Evolutionary conservation across 495 filamentous ascomycete genomes (phyloP).

Genomic region (Hyaloscypha hepaticicola): DNA sequence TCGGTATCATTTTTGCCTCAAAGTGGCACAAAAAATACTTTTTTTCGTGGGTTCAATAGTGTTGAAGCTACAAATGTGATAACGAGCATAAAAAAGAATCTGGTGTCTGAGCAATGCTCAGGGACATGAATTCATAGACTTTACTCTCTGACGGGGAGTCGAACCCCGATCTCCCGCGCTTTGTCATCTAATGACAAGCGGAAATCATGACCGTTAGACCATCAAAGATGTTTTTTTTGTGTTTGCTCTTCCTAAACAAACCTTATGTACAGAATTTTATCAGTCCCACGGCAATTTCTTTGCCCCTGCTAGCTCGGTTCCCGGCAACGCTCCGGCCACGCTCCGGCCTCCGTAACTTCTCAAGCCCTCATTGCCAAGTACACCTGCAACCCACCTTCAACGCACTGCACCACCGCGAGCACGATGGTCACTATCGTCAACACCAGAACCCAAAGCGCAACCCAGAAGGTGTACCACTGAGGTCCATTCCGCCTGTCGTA

Average conservation of each 20-base stretch:
- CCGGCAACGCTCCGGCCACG: no score
- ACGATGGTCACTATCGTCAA: conserved; percentile 44
- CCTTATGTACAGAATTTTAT: no score
- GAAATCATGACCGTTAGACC: conserved; percentile 47
- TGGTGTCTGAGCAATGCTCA: conserved; percentile 17
- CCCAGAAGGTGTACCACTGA: conserved; percentile 58
- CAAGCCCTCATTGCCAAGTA: conserved; percentile 28
- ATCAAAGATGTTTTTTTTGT: no score
- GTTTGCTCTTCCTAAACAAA: no score
- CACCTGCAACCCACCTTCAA: conserved; percentile 48
- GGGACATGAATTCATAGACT: conserved; percentile 22
- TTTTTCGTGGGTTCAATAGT: no score
- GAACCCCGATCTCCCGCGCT: conserved; percentile 32
- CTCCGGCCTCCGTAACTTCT: no score
- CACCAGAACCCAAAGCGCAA: conserved; percentile 45
- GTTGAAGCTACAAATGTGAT: no score
- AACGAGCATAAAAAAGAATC: conserved; percentile 4
- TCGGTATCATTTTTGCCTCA: no score
- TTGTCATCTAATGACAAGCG: conserved; percentile 40
- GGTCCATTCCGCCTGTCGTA: conserved; percentile 48
- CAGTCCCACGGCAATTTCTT: no score
- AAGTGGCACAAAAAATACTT: no score
- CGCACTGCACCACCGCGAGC: conserved; percentile 50
- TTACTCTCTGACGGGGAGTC: conserved; percentile 32
- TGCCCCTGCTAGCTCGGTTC: no score